These are phyloP conservation scores for Claviceps spartinae DNA, from an alignment of 2,329 filamentous ascomycete species.

Conservation along the genomic window DNA sequence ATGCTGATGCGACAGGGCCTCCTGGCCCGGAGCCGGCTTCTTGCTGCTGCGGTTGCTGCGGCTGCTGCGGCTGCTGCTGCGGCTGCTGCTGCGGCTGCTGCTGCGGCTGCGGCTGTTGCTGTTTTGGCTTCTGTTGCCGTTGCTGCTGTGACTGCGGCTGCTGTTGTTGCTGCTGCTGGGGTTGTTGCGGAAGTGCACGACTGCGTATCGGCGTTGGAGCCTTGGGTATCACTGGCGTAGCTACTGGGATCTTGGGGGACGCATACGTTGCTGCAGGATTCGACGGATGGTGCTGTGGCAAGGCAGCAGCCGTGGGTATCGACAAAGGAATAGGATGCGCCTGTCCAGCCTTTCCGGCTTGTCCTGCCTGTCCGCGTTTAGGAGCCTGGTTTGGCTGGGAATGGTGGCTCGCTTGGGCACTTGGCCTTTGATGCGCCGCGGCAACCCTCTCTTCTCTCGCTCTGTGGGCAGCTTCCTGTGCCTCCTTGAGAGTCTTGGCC, in stretches of 20 bases:
- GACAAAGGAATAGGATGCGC: constrained; percentile 30
- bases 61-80: background rate
- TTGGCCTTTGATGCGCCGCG: constrained; percentile 13
- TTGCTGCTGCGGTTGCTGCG: constrained; percentile 27
- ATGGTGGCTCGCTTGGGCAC: constrained; percentile 21
- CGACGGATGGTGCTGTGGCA: constrained; percentile 44
- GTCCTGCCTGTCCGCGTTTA: constrained; percentile 11
- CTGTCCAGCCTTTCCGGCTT: constrained; percentile 7
- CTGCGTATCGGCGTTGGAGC: constrained; percentile 65
- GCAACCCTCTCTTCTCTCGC: constrained; percentile 51
- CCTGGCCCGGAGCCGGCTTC: constrained; percentile 40
- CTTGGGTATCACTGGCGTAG: constrained; percentile 72
- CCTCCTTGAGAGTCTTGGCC: constrained; percentile 47
- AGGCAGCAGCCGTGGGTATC: constrained; percentile 15
- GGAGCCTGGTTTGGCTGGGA: constrained; percentile 8
- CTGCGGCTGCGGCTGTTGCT: background rate
- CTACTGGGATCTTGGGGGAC: constrained; percentile 68
- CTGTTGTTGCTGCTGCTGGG: background rate
- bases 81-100: background rate
- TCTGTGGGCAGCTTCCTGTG: constrained; percentile 37
- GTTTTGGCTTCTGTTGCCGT: constrained; percentile 1
- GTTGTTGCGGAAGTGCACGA: constrained; percentile 65
- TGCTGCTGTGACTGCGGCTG: constrained; percentile 26
- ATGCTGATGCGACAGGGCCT: constrained; percentile 52
- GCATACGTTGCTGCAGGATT: constrained; percentile 44